Evolutionary conservation across 2,329 filamentous ascomycete species (phyloP).

Genomic region (Orbilia blumenaviensis): DNA sequence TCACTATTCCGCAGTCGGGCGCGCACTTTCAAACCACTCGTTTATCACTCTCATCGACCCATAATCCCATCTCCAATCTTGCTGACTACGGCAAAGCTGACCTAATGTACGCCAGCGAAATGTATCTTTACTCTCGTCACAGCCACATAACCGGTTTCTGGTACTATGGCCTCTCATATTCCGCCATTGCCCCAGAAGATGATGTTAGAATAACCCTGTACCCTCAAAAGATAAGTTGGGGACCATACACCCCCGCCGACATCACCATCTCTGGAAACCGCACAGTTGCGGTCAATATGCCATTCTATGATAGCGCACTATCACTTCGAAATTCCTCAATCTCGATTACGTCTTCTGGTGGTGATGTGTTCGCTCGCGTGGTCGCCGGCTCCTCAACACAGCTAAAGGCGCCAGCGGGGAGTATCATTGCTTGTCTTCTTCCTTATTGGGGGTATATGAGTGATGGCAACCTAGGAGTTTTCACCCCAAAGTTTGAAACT

Average conservation of each 20-base stretch:
- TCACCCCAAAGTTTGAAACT: no score
- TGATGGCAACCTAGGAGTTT: no score
- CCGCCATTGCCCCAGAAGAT: neutral
- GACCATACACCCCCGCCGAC: neutral
- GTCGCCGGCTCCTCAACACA: neutral
- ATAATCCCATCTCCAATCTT: neutral
- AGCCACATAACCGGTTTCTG: conserved; percentile 10
- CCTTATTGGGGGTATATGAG: no score
- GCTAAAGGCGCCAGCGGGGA: neutral
- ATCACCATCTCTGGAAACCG: neutral
- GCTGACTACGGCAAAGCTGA: neutral
- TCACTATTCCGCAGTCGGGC: neutral
- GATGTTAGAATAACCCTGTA: neutral
- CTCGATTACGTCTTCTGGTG: neutral
- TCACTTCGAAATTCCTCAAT: neutral
- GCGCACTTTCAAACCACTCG: neutral
- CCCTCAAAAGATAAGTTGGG: neutral
- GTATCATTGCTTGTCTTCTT: no score
- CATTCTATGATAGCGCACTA: neutral
- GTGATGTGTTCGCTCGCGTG: neutral
- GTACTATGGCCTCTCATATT: neutral
- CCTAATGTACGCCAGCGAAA: neutral
- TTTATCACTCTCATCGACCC: neutral
- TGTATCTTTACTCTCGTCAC: neutral
- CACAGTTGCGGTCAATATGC: neutral